Evolutionary conservation across 495 filamentous ascomycete genomes (phyloP).

Genomic region (Pseudoneurospora amorphoporcata): DNA sequence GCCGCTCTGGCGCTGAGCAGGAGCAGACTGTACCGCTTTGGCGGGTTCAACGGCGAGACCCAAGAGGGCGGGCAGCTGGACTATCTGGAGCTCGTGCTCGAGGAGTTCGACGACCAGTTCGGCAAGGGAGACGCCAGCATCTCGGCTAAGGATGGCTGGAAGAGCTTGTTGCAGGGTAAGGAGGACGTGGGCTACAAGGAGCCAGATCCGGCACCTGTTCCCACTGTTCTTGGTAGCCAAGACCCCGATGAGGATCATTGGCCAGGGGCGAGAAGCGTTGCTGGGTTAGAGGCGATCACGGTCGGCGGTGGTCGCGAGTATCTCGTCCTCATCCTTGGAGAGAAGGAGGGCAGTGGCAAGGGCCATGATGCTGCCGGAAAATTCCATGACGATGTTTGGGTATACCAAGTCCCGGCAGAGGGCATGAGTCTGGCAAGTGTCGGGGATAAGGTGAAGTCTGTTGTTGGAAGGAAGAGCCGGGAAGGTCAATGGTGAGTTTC

Average conservation of each 20-base stretch:
- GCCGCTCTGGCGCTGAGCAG: constrained; percentile 48
- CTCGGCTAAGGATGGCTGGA: constrained; percentile 27
- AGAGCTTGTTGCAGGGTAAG: constrained; percentile 20
- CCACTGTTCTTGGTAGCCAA: constrained; percentile 6
- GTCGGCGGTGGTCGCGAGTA: constrained; percentile 45
- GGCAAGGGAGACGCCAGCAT: constrained; percentile 25
- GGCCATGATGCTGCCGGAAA: constrained; percentile 59
- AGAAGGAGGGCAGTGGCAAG: constrained; percentile 47
- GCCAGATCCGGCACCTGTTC: constrained; percentile 8
- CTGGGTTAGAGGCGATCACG: constrained; percentile 35
- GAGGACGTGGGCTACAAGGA: constrained; percentile 22
- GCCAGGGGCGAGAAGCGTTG: constrained; percentile 35
- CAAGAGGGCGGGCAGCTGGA: constrained; percentile 61
- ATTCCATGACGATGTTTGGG: constrained; percentile 66
- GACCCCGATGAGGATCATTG: constrained; percentile 19
- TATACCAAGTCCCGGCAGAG: constrained; percentile 49
- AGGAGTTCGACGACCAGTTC: constrained; percentile 39
- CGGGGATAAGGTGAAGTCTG: constrained; percentile 43
- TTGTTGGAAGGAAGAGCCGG: constrained; percentile 39
- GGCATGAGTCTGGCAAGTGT: constrained; percentile 41
- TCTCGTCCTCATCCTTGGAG: constrained; percentile 59
- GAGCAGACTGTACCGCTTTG: constrained; percentile 57
- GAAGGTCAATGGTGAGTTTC: constrained; percentile 39
- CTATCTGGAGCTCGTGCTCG: constrained; percentile 39
- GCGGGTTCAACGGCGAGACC: constrained; percentile 56